Evolutionary conservation across 2,329 filamentous ascomycete genomes (phyloP), one percentile per base, ranked within the genome.

Genomic region (Pyrenophora seminiperda): DNA sequence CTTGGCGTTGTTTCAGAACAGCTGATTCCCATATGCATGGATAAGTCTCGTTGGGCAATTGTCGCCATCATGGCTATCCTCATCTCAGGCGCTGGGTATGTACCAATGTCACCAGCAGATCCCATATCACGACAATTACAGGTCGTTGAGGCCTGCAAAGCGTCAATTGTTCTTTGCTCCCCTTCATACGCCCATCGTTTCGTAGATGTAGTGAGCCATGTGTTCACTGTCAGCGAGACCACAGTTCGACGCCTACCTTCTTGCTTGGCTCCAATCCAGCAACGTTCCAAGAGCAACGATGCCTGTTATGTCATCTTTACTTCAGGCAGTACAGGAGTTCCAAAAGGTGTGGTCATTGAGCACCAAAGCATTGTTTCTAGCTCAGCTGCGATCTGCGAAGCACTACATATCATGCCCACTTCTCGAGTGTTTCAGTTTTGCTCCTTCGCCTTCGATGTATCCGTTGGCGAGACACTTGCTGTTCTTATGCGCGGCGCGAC

Each of bases 21-120:
- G 3, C 56, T 73, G n/a, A 60, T 73, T 5, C 62, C 68, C 3
- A 62, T 70, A 18, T 74, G 71, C 41, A 44, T 73, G 5, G 67
- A 73, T 36, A 74, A 73, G 51, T 73, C 71, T 4, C 50, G 58
- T 5, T 73, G 67, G 68, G 67, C 71, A 5, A 60, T 73, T 11
- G 71, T 74, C 10, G 65, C 67, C 2, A 68, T 73, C n/a, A 63
- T 73, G 55, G 70, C 59, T 3, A 62, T 74, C 10, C 53, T 74
- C n/a, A 58, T 73, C 5, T 61, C 71, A 7, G 71, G 70, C 14
- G 70, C 63, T 15, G 71, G 58, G 4, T 70, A 65, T 22, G 68
- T 71, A 13, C 66, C 68, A 3, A 38, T 71, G 3, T 65, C 62
- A 2, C 62, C 68, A n/a, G 51, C 58, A 17, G 61, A 68, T 36